Conservation (phyloP, 2,329 filamentous ascomycete genomes). For the Fusarium sp. region DNA sequence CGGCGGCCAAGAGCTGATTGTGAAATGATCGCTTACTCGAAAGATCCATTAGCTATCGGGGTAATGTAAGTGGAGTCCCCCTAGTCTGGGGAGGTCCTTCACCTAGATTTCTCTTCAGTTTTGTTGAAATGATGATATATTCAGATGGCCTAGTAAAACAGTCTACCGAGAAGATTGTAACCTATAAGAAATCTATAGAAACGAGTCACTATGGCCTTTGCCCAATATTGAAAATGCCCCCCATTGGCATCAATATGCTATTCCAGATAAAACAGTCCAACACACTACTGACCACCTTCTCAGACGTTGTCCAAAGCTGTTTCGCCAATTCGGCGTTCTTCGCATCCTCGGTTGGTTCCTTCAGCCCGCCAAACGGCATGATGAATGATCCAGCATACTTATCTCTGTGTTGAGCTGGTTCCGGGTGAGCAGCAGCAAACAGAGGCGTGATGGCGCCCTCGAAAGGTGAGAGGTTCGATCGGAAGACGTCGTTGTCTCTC, state of each 20-base stretch:
- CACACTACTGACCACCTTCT: neutral
- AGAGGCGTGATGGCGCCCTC: neutral
- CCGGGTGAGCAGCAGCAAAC: neutral
- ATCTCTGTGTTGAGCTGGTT: neutral
- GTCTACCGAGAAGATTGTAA: rapidly evolving
- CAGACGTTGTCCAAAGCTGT: neutral
- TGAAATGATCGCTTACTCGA: neutral
- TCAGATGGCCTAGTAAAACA: rapidly evolving
- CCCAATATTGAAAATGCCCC: neutral
- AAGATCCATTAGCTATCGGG: neutral
- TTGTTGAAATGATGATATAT: rapidly evolving
- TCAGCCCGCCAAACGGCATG: neutral
- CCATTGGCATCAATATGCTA: neutral
- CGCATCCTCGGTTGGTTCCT: neutral
- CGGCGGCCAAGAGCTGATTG: rapidly evolving
- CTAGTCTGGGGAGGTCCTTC: rapidly evolving
- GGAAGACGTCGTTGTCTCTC: neutral
- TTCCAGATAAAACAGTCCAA: neutral
- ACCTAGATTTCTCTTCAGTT: rapidly evolving
- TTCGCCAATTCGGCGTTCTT: neutral
- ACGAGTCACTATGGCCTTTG: neutral
- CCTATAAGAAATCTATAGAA: neutral
- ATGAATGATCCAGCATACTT: neutral
- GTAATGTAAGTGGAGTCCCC: neutral
- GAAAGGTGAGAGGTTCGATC: neutral